These are phyloP conservation scores for Davidsoniella eucalypti DNA, from an alignment of 2,329 filamentous ascomycete genomes.

Conservation along the genomic window DNA sequence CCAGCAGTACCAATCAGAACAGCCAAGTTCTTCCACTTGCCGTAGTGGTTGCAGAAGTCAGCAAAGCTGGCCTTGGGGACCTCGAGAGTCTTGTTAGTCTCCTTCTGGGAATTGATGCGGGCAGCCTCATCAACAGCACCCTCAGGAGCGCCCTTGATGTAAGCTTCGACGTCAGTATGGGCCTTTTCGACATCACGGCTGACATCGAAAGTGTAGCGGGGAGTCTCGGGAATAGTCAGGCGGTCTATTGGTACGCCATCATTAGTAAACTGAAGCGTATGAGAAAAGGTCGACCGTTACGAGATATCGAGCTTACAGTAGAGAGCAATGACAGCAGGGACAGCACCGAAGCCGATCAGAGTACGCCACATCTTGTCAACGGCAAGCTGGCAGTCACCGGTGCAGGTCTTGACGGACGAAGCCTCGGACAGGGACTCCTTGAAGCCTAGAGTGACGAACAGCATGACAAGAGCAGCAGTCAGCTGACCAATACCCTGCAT, in stretches of 20 bases:
- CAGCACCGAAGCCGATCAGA: slow-evolving; percentile 64
- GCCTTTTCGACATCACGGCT: slow-evolving; percentile 59
- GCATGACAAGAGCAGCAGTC: slow-evolving; percentile 54
- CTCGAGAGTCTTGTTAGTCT: slow-evolving; percentile 36
- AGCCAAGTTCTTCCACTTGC: slow-evolving; percentile 52
- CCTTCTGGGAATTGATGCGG: slow-evolving; percentile 40
- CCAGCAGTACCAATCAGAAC: slow-evolving; percentile 29
- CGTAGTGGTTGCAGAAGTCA: slow-evolving; percentile 58
- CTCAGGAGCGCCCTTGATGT: slow-evolving; percentile 47
- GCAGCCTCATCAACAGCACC: slow-evolving; percentile 49
- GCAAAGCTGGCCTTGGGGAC: slow-evolving; percentile 53
- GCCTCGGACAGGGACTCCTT: slow-evolving; percentile 42
- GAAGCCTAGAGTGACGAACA: slow-evolving; percentile 60
- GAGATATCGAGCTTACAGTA: slow-evolving; percentile 35
- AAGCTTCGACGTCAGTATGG: slow-evolving; percentile 56
- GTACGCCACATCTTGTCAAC: slow-evolving; percentile 82
- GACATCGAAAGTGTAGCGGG: slow-evolving; percentile 76
- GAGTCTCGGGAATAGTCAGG: slow-evolving; percentile 73
- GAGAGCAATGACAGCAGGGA: slow-evolving; percentile 65
- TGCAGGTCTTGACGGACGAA: slow-evolving; percentile 36
- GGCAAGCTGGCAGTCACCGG: slow-evolving; percentile 20
- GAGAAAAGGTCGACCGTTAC: slow-evolving; percentile 2
- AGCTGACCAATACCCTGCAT: slow-evolving; percentile 80
- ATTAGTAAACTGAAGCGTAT: not conserved
- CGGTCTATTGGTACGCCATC: slow-evolving; percentile 25